Evolutionary conservation across 108 stramenopile species (phyloP).

Genomic region (Aurantiochytrium sp.): DNA sequence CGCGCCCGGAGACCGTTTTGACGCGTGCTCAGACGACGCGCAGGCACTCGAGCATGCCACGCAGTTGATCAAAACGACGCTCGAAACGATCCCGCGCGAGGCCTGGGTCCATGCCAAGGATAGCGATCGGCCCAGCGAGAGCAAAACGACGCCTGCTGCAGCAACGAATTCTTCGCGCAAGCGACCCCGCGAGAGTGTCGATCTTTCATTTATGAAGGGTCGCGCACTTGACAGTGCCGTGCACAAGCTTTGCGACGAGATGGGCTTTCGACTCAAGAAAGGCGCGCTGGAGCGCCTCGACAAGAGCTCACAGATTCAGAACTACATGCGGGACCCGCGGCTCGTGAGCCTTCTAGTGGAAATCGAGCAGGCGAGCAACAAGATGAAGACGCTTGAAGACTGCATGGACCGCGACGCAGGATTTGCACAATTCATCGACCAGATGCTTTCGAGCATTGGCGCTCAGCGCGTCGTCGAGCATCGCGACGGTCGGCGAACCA

Average conservation of each 20-base stretch:
- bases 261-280: neutral
- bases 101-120: too few species aligned
- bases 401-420: neutral
- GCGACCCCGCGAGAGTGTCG: neutral
- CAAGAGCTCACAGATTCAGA: neutral
- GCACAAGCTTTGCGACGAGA: neutral
- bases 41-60: neutral
- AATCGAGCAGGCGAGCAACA: neutral
- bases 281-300: neutral
- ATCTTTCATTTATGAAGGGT: neutral
- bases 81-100: neutral
- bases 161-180: neutral
- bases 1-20: neutral
- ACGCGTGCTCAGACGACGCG: neutral
- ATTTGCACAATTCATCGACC: constrained; percentile 13
- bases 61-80: neutral
- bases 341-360: neutral
- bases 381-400: neutral
- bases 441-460: neutral
- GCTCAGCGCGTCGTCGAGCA: neutral
- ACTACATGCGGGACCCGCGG: neutral
- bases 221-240: neutral
- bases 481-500: neutral
- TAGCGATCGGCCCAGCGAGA: too few species aligned
- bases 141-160: too few species aligned